These are phyloP conservation scores for Calonectria fujianensis DNA, from an alignment of 2,329 filamentous ascomycete species.

Conservation along the genomic window DNA sequence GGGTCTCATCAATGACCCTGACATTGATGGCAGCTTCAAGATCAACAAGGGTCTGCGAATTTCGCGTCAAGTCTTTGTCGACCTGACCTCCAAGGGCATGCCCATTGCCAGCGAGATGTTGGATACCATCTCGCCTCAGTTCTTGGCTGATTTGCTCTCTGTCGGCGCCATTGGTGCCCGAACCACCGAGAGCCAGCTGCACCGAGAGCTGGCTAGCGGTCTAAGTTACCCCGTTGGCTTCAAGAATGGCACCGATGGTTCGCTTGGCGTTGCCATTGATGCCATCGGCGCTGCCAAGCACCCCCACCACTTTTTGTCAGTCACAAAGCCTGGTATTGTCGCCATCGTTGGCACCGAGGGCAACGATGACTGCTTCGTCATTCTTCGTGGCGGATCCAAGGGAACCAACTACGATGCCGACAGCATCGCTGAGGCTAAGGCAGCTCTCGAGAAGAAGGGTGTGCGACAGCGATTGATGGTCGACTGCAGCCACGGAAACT, in stretches of 20 bases:
- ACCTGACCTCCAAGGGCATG: conserved; percentile 94
- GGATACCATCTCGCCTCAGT: conserved; percentile 98
- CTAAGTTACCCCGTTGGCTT: conserved; percentile 98
- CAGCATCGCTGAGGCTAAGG: conserved; percentile 90
- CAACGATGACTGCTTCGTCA: conserved; percentile 98
- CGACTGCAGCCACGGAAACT: conserved; percentile 98
- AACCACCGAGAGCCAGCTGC: conserved; percentile 96
- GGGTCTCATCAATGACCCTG: conserved; percentile 97
- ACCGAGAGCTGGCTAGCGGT: conserved; percentile 94
- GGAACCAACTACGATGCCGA: conserved; percentile 95
- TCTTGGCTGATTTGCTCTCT: conserved; percentile 92
- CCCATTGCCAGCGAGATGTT: conserved; percentile 98
- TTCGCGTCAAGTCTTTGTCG: conserved; percentile 92
- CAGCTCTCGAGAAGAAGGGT: conserved; percentile 83
- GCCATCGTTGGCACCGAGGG: conserved; percentile 96
- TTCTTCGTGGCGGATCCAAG: conserved; percentile 92
- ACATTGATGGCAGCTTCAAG: conserved; percentile 98
- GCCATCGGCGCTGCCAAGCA: conserved; percentile 94
- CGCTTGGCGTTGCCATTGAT: conserved; percentile 91
- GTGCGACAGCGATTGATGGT: conserved; percentile 91
- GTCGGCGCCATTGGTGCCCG: conserved; percentile 96
- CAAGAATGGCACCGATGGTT: conserved; percentile 99
- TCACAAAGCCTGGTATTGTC: conserved; percentile 96
- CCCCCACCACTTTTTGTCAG: conserved; percentile 96
- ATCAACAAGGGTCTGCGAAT: conserved; percentile 97